Conservation (phyloP, 2,329 filamentous ascomycete species). For the Aureobasidium lini region DNA sequence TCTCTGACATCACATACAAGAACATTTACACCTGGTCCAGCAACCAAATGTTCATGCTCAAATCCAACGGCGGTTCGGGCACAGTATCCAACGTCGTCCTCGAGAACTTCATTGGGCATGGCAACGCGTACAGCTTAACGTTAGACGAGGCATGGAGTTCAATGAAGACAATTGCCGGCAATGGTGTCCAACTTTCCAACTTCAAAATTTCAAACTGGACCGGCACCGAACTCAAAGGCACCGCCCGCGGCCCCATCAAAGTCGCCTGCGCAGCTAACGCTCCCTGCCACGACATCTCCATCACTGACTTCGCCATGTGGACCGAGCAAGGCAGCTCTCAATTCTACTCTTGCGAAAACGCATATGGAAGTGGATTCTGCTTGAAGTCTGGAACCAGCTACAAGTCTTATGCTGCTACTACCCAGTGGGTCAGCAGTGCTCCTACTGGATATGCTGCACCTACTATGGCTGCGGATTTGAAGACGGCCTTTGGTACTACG, state of each 20-base stretch:
- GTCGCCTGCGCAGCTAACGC: slow-evolving; percentile 43
- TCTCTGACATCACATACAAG: slow-evolving; percentile 47
- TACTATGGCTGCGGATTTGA: slow-evolving; percentile 30
- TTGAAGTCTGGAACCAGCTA: slow-evolving; percentile 29
- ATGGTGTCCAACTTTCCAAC: slow-evolving; percentile 47
- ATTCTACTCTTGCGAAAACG: slow-evolving; percentile 42
- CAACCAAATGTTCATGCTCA: slow-evolving; percentile 55
- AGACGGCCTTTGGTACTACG: slow-evolving; percentile 25
- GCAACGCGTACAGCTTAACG: slow-evolving; percentile 51
- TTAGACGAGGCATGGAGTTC: slow-evolving; percentile 47
- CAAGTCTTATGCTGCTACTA: slow-evolving; percentile 27
- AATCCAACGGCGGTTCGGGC: slow-evolving; percentile 51
- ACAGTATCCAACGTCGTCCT: slow-evolving; percentile 44
- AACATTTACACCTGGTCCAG: slow-evolving; percentile 53
- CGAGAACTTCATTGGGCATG: slow-evolving; percentile 54
- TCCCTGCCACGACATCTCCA: slow-evolving; percentile 47
- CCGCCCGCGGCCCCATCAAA: slow-evolving; percentile 46
- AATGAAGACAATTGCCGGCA: slow-evolving; percentile 35
- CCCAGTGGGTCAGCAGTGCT: slow-evolving; percentile 28
- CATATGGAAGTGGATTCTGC: slow-evolving; percentile 43
- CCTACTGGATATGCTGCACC: slow-evolving; percentile 33
- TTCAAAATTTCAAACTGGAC: slow-evolving; percentile 51
- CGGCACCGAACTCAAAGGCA: slow-evolving; percentile 45
- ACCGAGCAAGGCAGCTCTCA: slow-evolving; percentile 37
- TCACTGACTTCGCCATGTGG: slow-evolving; percentile 48